A percentile compares a stretch with the other conserved stretches of the same genome.
Conservation (phyloP, 2,329 filamentous ascomycete genomes). For the Sarocladiaceae sp. region DNA sequence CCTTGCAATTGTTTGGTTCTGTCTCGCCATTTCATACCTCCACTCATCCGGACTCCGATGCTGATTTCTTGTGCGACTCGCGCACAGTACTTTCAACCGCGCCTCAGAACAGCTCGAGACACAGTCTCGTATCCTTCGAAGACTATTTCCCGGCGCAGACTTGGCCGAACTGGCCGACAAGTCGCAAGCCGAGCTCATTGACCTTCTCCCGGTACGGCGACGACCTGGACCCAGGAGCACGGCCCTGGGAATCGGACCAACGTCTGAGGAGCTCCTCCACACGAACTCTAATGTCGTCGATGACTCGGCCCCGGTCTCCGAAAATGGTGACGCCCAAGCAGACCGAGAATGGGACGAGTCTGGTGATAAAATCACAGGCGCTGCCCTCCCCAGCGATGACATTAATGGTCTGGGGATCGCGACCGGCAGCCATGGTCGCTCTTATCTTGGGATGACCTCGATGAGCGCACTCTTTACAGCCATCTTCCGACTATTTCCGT, state of each 20-base stretch:
- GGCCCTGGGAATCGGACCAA: neutral
- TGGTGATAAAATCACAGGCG: slow-evolving; percentile 16
- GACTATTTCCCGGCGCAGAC: slow-evolving; percentile 17
- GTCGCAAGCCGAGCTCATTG: slow-evolving; percentile 17
- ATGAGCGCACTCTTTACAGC: slow-evolving; percentile 59
- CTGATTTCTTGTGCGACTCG: neutral
- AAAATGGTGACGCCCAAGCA: slow-evolving; percentile 21
- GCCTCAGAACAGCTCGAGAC: slow-evolving; percentile 18
- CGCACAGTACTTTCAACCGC: slow-evolving; percentile 20
- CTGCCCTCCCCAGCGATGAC: slow-evolving; percentile 23
- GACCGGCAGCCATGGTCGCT: slow-evolving; percentile 50
- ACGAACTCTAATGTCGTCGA: slow-evolving; percentile 9
- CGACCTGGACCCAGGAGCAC: neutral
- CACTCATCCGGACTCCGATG: neutral
- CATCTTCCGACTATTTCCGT: slow-evolving; percentile 37
- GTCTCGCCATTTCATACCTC: slow-evolving; percentile 7
- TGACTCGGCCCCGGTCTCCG: slow-evolving; percentile 21
- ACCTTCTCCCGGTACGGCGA: slow-evolving; percentile 10
- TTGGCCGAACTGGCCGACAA: slow-evolving; percentile 17
- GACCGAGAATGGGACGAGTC: slow-evolving; percentile 26
- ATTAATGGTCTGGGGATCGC: slow-evolving; percentile 34
- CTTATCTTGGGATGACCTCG: slow-evolving; percentile 61
- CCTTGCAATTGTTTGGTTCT: neutral
- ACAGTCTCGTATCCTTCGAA: slow-evolving; percentile 19
- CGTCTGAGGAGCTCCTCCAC: slow-evolving; percentile 5